A percentile compares a stretch with the other conserved stretches of the same genome.
Evolutionary conservation across 1,284 basidiomycete genomes (phyloP).

Genomic region (Marasmius oreades): DNA sequence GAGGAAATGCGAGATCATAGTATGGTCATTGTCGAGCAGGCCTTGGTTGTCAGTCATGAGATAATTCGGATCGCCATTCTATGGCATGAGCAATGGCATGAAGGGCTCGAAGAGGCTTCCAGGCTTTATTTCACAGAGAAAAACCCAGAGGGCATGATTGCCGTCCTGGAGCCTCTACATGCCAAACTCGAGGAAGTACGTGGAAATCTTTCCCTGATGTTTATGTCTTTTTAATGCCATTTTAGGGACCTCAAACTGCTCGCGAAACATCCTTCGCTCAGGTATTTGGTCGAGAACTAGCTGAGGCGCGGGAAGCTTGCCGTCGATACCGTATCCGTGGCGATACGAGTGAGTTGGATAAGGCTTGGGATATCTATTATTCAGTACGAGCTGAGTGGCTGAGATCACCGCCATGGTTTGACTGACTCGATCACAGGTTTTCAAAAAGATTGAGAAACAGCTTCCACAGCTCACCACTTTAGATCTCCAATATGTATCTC

Average conservation of each 20-base stretch:
- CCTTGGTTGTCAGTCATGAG: constrained; percentile 89
- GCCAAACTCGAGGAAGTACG: constrained; percentile 85
- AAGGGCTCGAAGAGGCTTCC: constrained; percentile 97
- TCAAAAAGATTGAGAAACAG: constrained; percentile 96
- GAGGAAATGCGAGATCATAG: constrained; percentile 94
- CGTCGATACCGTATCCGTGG: constrained; percentile 84
- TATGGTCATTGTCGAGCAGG: constrained; percentile 83
- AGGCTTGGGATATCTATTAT: constrained; percentile 99
- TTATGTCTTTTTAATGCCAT: not conserved
- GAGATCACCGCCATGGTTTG: not conserved
- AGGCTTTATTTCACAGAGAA: constrained; percentile 97
- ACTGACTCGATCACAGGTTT: constrained; percentile 61
- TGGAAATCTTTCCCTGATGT: too few relatives aligned
- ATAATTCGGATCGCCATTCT: constrained; percentile 97
- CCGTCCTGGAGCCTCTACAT: constrained; percentile 90
- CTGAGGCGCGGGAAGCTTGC: constrained; percentile 93
- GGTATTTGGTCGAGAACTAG: constrained; percentile 91
- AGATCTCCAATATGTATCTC: constrained; percentile 97
- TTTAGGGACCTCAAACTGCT: constrained; percentile 87
- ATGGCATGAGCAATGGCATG: constrained; percentile 99
- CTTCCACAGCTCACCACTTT: constrained; percentile 87
- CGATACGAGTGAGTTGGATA: constrained; percentile 89
- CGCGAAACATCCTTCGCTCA: constrained; percentile 96
- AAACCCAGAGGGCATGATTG: constrained; percentile 99
- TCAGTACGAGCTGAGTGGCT: constrained; percentile 41